Conservation (phyloP, 2,329 filamentous ascomycete species). For the Colletotrichum higginsianum region DNA sequence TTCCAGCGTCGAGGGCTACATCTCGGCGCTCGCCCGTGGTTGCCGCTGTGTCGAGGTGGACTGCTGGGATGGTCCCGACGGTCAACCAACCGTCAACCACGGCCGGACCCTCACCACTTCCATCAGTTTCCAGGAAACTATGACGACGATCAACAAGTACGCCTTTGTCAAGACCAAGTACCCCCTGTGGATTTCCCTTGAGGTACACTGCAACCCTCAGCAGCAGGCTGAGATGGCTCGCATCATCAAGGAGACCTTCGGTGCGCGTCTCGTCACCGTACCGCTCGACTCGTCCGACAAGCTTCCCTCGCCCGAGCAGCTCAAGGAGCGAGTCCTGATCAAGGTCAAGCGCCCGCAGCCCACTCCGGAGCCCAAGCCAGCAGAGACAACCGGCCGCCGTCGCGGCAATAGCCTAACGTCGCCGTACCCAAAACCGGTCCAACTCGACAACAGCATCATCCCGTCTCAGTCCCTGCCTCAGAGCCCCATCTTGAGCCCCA, state of each 20-base stretch:
- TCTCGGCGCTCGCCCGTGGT: conserved; percentile 86
- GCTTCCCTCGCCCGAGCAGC: conserved; percentile 87
- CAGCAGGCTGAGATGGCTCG: conserved; percentile 92
- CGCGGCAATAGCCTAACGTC: conserved; percentile 84
- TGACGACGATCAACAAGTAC: conserved; percentile 94
- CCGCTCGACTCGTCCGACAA: conserved; percentile 78
- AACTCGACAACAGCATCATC: conserved; percentile 70
- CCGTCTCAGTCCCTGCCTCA: conserved; percentile 67
- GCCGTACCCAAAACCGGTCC: conserved; percentile 76
- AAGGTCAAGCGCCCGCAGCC: conserved; percentile 85
- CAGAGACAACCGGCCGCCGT: conserved; percentile 61
- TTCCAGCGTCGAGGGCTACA: conserved; percentile 96
- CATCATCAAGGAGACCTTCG: conserved; percentile 89
- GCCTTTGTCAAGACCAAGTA: conserved; percentile 91
- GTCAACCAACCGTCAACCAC: conserved; percentile 90
- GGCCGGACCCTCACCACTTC: conserved; percentile 90
- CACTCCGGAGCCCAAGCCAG: conserved; percentile 55
- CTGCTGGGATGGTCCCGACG: conserved; percentile 95
- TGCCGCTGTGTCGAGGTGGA: conserved; percentile 98
- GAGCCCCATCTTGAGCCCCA: conserved; percentile 68
- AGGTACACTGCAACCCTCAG: conserved; percentile 88
- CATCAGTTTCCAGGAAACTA: conserved; percentile 91
- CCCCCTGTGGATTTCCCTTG: conserved; percentile 93
- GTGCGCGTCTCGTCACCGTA: conserved; percentile 82
- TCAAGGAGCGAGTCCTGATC: conserved; percentile 87